phyloP scores from a whole-genome alignment of 129 eudicot species.

The Centella asiatica region DNA sequence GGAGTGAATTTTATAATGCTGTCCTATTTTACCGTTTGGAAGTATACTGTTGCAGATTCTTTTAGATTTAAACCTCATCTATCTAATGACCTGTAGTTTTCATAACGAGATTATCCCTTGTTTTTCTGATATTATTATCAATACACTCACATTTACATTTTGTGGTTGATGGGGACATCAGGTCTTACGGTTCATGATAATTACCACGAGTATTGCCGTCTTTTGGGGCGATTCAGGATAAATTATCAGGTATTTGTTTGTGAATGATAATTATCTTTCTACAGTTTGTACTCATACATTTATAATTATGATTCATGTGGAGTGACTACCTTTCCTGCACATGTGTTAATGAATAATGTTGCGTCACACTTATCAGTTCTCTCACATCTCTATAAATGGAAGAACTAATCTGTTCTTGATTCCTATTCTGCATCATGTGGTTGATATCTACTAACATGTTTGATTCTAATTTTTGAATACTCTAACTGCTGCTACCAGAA shows the following conservation, averaged over 20 bases:
- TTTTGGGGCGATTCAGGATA: slow-evolving; percentile 92
- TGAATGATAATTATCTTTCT: background rate
- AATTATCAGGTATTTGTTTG: slow-evolving; percentile 69
- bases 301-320: too few species aligned
- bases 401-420: too few species aligned
- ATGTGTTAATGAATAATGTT: too few species aligned
- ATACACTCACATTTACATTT: background rate
- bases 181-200: slow-evolving; percentile 97
- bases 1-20: too few species aligned
- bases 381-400: too few species aligned
- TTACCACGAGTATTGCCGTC: slow-evolving; percentile 95
- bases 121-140: background rate
- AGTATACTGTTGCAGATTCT: background rate
- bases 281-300: background rate
- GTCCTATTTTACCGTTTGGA: too few species aligned
- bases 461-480: too few species aligned
- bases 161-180: slow-evolving; percentile 24
- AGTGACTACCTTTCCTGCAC: too few species aligned
- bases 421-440: too few species aligned
- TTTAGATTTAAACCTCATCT: background rate
- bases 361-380: too few species aligned
- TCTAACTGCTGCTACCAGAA: too few species aligned
- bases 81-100: slow-evolving; percentile 2
- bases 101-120: background rate
- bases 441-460: too few species aligned